phyloP scores from a whole-genome alignment of 2,329 filamentous ascomycete species.

The Penicillium sp. region DNA sequence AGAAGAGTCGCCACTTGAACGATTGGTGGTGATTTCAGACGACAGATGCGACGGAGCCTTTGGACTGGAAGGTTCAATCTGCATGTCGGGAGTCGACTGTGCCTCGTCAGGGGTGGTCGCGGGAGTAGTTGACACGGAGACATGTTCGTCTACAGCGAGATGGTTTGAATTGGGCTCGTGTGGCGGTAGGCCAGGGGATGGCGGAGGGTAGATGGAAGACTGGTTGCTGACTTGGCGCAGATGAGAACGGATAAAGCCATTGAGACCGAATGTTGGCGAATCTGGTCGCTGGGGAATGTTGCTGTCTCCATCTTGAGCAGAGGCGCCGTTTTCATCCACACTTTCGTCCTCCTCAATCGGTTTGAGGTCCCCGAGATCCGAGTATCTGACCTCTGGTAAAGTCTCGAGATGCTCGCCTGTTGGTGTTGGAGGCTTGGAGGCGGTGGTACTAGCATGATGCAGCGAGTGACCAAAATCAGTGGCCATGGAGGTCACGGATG shows the following conservation, averaged over 20 bases:
- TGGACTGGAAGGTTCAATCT: constrained; percentile 6
- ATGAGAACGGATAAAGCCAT: constrained; percentile 70
- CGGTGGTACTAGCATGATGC: constrained; percentile 37
- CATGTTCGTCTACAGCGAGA: constrained; percentile 6
- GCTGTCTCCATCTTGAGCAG: constrained; percentile 7
- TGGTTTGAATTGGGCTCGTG: constrained; percentile 24
- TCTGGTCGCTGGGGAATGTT: constrained; percentile 51
- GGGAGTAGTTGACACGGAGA: background rate
- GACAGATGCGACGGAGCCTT: constrained; percentile 15
- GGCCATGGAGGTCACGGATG: constrained; percentile 28
- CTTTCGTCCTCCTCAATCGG: constrained; percentile 41
- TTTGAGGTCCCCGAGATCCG: constrained; percentile 43
- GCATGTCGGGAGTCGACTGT: background rate
- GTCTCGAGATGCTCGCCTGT: constrained; percentile 34
- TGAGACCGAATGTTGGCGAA: constrained; percentile 82
- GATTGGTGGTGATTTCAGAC: constrained; percentile 12
- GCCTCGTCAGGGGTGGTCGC: constrained; percentile 1
- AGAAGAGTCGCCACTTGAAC: constrained; percentile 21
- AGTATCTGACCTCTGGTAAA: constrained; percentile 40
- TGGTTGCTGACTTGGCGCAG: constrained; percentile 77
- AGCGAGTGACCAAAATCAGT: constrained; percentile 42
- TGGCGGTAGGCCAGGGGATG: constrained; percentile 41
- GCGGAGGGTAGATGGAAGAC: constrained; percentile 73
- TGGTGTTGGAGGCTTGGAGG: constrained; percentile 33
- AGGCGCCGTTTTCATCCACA: constrained; percentile 18